A percentile compares a stretch with the other conserved stretches of the same genome.
phyloP scores from a whole-genome alignment of 1,284 basidiomycete genomes.

The Ganoderma multipileum region DNA sequence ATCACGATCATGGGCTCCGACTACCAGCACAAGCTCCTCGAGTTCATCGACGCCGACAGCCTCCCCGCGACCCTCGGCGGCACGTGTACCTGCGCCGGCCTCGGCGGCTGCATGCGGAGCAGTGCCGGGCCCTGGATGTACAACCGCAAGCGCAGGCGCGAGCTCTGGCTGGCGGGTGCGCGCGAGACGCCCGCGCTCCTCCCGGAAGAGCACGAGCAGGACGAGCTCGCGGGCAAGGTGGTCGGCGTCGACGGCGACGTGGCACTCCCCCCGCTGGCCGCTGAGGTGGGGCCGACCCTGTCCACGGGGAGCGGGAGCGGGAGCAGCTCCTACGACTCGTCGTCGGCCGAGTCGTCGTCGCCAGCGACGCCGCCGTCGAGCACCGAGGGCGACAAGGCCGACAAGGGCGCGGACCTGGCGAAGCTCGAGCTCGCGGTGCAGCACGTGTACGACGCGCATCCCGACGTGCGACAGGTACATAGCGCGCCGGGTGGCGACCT shows the following conservation, averaged over 20 bases:
- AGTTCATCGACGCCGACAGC: conserved; percentile 62
- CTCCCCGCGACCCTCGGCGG: conserved; percentile 52
- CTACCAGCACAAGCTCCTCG: conserved; percentile 60
- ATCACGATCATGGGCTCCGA: conserved; percentile 67
- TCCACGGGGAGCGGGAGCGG: neutral
- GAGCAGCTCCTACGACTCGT: conserved; percentile 11
- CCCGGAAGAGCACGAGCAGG: conserved; percentile 23
- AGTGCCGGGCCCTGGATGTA: conserved; percentile 75
- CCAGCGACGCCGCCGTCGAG: conserved; percentile 13
- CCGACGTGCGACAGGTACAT: conserved; percentile 27
- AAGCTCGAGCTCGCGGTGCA: conserved; percentile 21
- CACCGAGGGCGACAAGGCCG: neutral
- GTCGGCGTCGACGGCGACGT: neutral
- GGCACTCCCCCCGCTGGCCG: neutral
- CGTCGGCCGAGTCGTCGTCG: conserved; percentile 20
- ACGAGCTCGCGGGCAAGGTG: neutral
- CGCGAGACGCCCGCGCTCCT: conserved; percentile 30
- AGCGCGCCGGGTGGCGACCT: conserved; percentile 26
- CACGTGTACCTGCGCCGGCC: conserved; percentile 58
- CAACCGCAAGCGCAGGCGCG: conserved; percentile 59
- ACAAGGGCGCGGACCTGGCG: neutral
- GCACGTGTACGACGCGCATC: conserved; percentile 28
- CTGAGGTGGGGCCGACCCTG: neutral
- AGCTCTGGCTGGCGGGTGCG: conserved; percentile 44
- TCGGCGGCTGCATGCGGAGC: conserved; percentile 65